Conservation (phyloP, 176 grass and related monocot genomes). For the Bothriochloa decipiens region DNA sequence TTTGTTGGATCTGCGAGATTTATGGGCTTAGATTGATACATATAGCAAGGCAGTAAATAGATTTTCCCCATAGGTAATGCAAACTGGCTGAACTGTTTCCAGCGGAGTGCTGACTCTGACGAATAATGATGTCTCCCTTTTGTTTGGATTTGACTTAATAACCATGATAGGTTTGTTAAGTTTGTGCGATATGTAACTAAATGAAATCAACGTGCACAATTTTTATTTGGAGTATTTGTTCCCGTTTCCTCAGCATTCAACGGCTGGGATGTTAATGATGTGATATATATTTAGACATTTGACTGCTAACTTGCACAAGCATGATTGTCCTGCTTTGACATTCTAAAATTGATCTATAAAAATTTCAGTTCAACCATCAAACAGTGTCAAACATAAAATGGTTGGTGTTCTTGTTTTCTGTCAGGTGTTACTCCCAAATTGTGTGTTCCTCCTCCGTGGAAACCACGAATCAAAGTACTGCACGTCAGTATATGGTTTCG, state of each 20-base stretch:
- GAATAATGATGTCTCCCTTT: too few species aligned
- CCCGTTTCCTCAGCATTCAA: too few species aligned
- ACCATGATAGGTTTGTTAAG: too few species aligned
- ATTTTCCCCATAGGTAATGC: too few species aligned
- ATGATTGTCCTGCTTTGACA: neutral
- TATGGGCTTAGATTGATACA: neutral
- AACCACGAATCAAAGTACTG: constrained; percentile 99
- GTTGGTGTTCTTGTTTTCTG: neutral
- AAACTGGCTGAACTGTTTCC: neutral
- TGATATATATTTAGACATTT: too few species aligned
- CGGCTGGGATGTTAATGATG: too few species aligned
- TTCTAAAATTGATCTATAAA: neutral
- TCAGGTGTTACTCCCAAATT: constrained; percentile 73
- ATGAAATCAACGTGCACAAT: too few species aligned
- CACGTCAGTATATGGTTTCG: constrained; percentile 95
- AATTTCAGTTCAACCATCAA: neutral
- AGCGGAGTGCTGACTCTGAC: too few species aligned
- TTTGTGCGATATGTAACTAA: too few species aligned
- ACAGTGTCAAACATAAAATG: constrained; percentile 6
- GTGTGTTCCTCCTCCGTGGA: constrained; percentile 82
- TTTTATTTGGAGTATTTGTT: too few species aligned
- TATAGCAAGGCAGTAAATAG: neutral
- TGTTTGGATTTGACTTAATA: too few species aligned
- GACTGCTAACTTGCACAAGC: neutral
- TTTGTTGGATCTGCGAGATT: neutral